Evolutionary conservation across 257 asterid species (phyloP), one percentile per base, ranked within the genome.

Genomic region (Nyctanthes arbortristis): DNA sequence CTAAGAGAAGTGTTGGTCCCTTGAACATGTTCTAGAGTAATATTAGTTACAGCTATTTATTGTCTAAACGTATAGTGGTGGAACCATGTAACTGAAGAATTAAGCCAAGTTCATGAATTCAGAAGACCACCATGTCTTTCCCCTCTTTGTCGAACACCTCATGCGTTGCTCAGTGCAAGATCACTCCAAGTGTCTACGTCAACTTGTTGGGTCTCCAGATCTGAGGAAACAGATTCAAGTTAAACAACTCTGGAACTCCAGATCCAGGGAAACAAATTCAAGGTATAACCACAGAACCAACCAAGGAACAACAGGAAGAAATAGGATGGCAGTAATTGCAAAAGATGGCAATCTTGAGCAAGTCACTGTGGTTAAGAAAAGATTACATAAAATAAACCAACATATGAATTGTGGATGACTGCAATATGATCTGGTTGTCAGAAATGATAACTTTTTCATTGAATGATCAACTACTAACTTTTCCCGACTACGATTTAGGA

Each of bases 131-230:
- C 25, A 7, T 20, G n/a, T 27, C 2, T 60, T 29, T 28, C 55
- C 14, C 33, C 22, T 29, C 43, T 63, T 63, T n/a, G 37, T 22
- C 16, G 16, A 20, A 7, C 4, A 6, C 68, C 22, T 78, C 74
- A 75, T 27, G 78, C 80, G 74, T 78, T 81, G 16, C 85, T 84
- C 72, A 88, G 58, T 13, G 91, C 96, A 80, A 89, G 91, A 61
- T 86, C 91, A 63, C 77, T 93, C 96, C 91, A 89, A 10, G 73
- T 66, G 77, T 83, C 88, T 35, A 71, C 66, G 30, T 80, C 91
- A 72, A 65, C 85, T 68, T 79, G 88, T 64, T 75, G 87, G n/a
- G 80, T 59, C 78, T 81, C 96, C 82, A 83, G 84, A 75, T 79
- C 96, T 89, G 91, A 24, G 30, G 5, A 25, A 66, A 39, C 11